Base-by-base conservation (phyloP, 192 early-diverging fungal species). In the Podochytrium sp. region DNA sequence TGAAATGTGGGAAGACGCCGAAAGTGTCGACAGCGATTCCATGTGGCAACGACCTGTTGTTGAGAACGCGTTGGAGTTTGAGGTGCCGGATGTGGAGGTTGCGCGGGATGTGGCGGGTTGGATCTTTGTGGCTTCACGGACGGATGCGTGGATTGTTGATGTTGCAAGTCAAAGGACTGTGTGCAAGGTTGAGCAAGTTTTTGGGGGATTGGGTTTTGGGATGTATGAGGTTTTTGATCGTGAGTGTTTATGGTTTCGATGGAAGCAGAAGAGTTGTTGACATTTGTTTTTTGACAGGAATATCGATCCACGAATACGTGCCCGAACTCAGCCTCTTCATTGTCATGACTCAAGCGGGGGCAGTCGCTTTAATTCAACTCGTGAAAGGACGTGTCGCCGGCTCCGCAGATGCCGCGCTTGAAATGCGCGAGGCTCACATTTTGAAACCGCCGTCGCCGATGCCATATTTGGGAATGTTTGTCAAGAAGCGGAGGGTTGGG, bases 261-360 rank as follows among this genome's bases (percentile, higher is more conserved):
- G 10, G 43, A 47, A 47, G 20, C 7, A 35, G 12, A 35, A 29
- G 14, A 23, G 10, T 57, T 57, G 14, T 14, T 14, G 10, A 47
- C 32, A 12, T 16, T 34, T 34, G 10, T 6, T 14, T 35, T 34
- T 35, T 52, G 18, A n/a, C 52, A 69, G 67, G 67, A 56, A 69
- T 69, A 52, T 69, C 50, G 5, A 69, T 69, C 1, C 67, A 69
- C 52, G 67, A 69, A 39, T 69, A 69, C 52, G 37, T 69, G 12
- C 67, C 67, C 23, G 67, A 69, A 38, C 18, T 69, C 14, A 32
- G 51, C 37, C n/a, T 69, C 18, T 34, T 69, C 14, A 34, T 69
- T 34, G 51, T 34, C 2, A 56, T 69, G 52, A 41, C 67, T 25
- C 67, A 69, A 69, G 67, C 67, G 7, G 67, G 67, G 7, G 67